Conservation (phyloP, 2,329 filamentous ascomycete species). For the Fusarium nematophilum region DNA sequence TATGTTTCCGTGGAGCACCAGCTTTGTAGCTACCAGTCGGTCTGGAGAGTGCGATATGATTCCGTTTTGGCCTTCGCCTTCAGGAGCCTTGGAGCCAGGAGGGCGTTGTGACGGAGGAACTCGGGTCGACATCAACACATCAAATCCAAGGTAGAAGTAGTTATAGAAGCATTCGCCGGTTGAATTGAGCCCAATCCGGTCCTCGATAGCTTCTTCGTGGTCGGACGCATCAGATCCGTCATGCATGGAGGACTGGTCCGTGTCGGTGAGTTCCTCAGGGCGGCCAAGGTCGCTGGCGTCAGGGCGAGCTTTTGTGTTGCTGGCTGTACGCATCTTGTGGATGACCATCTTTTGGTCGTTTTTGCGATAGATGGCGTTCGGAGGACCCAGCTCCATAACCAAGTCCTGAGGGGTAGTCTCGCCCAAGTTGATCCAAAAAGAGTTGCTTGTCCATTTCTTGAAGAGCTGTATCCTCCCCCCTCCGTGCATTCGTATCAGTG, state of each 20-base stretch:
- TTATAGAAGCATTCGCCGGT: slow-evolving; percentile 92
- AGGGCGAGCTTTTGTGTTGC: slow-evolving; percentile 61
- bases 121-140: slow-evolving; percentile 87
- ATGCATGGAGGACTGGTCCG: slow-evolving; percentile 79
- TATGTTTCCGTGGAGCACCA: slow-evolving; percentile 94
- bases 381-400: slow-evolving; percentile 89
- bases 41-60: slow-evolving; percentile 63
- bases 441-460: slow-evolving; percentile 74
- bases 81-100: slow-evolving; percentile 47
- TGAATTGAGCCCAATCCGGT: slow-evolving; percentile 63
- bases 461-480: slow-evolving; percentile 82
- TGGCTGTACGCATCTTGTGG: slow-evolving; percentile 72
- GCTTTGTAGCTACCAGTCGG: slow-evolving; percentile 85
- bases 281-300: slow-evolving; percentile 56
- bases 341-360: slow-evolving; percentile 90
- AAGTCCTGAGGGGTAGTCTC: slow-evolving; percentile 94
- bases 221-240: slow-evolving; percentile 76
- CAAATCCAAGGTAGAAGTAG: slow-evolving; percentile 96
- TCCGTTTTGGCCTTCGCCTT: slow-evolving; percentile 40
- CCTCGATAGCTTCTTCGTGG: slow-evolving; percentile 68
- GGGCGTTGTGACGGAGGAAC: slow-evolving; percentile 72
- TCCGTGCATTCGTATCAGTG: slow-evolving; percentile 80
- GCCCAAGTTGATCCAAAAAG: slow-evolving; percentile 79
- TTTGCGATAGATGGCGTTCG: slow-evolving; percentile 93
- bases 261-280: slow-evolving; percentile 73